Evolutionary conservation across 2,329 filamentous ascomycete species (phyloP), one percentile per base, ranked within the genome.

Genomic region (Magnaporthales sp.): DNA sequence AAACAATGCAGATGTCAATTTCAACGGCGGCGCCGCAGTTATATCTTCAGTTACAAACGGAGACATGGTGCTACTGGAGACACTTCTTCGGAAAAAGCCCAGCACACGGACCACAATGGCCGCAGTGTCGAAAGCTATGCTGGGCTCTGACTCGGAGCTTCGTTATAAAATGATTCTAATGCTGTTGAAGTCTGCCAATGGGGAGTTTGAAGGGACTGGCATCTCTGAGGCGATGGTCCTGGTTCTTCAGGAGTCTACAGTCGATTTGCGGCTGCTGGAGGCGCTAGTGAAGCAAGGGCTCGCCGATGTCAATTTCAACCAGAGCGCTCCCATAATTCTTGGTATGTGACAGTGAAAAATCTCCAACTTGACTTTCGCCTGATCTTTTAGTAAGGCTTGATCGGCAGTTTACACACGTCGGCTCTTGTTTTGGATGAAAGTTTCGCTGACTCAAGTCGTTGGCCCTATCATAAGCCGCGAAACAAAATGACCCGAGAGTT

Each of bases 1-100:
- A 2, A 77, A 84, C 68, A 80, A 82, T 15, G 82, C 82, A 4
- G 84, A 86, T 63, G 78, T 85, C 51, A 86, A 85, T 69, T 83
- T 82, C 66, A 81, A 83, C 58, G 79, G 82, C 29, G 83, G 84
- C 0, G 76, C 79, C n/a, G 80, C 79, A 2, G 76, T 87, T 15
- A 73, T 79, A 0, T 76, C 80, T 0, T 80, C 84, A 0, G 81
- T 87, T 22, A 69, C 73, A 1, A 81, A 83, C 66, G 79, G 77
- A 31, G 84, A 87, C 63, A 66, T 82, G 1, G 73, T 72, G 0
- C 74, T 87, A 0, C 71, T 87, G 1, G 75, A 78, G 19, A 76
- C 75, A 0, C 70, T 87, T 7, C 74, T 86, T 2, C 75, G 71
- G 29, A 78, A 78, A 56, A 80, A 79, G 38, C 80, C 80, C 0